Percentiles rank a stretch among this genome's conserved stretches.
Evolutionary conservation across 495 filamentous ascomycete genomes (phyloP).

Genomic region (Daldinia concentrica): DNA sequence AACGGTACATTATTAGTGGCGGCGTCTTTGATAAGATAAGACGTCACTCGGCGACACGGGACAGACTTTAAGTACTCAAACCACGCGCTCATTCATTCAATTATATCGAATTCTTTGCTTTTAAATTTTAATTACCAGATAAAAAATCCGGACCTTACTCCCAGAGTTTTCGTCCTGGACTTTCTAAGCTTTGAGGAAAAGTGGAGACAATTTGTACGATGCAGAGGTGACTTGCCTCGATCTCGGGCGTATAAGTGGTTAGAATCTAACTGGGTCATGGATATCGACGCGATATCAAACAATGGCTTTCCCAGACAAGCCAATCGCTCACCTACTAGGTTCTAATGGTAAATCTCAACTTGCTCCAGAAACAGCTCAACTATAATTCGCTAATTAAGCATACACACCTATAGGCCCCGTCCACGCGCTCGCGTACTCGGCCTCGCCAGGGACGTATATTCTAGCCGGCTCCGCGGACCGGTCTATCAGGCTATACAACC

Average conservation of each 20-base stretch:
- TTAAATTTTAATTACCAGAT: background rate
- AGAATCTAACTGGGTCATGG: conserved; percentile 30
- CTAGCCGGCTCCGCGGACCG: conserved; percentile 90
- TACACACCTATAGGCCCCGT: conserved; percentile 65
- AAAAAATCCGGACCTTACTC: background rate
- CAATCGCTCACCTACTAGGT: conserved; percentile 55
- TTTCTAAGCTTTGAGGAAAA: background rate
- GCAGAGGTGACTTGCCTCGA: conserved; percentile 12
- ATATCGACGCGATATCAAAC: conserved; percentile 28
- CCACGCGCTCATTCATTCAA: background rate
- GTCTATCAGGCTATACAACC: conserved; percentile 81
- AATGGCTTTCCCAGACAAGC: conserved; percentile 54
- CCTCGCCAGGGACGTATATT: conserved; percentile 75
- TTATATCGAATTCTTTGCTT: background rate
- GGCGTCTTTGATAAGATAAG: background rate
- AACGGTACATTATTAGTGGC: background rate
- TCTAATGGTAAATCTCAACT: conserved; percentile 49
- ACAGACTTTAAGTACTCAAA: no score
- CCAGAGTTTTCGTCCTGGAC: background rate
- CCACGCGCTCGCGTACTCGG: conserved; percentile 76
- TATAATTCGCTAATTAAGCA: conserved; percentile 13
- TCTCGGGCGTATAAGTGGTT: conserved; percentile 9
- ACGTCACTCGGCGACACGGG: background rate
- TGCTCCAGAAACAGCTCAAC: background rate
- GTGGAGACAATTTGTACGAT: background rate